Evolutionary conservation across 192 early-diverging fungal species (phyloP).

Genomic region (Paraglomus brasilianum): DNA sequence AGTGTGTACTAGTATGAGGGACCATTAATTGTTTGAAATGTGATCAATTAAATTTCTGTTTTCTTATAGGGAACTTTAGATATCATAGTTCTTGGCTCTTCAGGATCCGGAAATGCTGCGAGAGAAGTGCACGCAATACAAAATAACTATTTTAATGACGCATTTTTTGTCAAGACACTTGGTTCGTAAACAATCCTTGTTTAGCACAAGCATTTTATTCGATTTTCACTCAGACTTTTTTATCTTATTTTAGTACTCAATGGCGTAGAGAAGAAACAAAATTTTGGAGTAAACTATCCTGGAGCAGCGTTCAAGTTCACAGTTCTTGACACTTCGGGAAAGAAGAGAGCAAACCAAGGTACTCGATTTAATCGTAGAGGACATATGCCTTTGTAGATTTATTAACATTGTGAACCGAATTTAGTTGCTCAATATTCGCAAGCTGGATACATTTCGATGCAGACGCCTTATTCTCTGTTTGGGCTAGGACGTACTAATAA

Average conservation of each 20-base stretch:
- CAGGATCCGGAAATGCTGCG: slow-evolving; percentile 40
- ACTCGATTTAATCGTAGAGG: background rate
- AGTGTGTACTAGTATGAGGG: slow-evolving; percentile 28
- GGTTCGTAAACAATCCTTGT: slow-evolving; percentile 48
- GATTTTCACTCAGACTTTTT: background rate
- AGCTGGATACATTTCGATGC: slow-evolving; percentile 70
- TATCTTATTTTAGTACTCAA: slow-evolving; percentile 17
- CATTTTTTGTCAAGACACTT: slow-evolving; percentile 87
- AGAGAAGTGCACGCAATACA: slow-evolving; percentile 59
- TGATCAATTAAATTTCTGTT: background rate
- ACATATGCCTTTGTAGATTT: background rate
- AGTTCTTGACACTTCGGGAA: slow-evolving; percentile 75
- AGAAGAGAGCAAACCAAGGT: slow-evolving; percentile 74
- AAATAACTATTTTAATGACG: slow-evolving; percentile 93
- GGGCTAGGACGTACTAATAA: slow-evolving; percentile 94
- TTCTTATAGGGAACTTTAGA: slow-evolving; percentile 72
- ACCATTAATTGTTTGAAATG: background rate
- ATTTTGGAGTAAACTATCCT: slow-evolving; percentile 77
- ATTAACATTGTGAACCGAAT: slow-evolving; percentile 8
- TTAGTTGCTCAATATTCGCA: slow-evolving; percentile 77
- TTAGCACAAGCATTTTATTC: background rate
- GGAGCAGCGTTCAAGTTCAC: slow-evolving; percentile 89
- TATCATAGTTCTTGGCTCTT: slow-evolving; percentile 64
- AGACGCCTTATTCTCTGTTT: slow-evolving; percentile 79
- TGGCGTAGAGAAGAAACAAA: slow-evolving; percentile 24